Base-by-base conservation (phyloP, 768 basidiomycete species). In the Rhodotorula sphaerocarpa region DNA sequence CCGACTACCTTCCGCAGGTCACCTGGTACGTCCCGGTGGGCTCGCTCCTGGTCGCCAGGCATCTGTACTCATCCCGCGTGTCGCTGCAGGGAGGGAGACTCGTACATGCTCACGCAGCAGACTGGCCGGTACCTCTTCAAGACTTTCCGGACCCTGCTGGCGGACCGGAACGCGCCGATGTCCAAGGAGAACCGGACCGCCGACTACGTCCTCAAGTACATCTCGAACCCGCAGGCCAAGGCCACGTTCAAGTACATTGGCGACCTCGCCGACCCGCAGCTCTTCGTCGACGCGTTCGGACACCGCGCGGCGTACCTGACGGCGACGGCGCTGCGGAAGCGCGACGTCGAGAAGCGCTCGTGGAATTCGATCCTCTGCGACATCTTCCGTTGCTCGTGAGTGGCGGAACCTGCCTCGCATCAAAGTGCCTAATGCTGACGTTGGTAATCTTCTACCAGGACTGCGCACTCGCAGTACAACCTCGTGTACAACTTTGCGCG, bases 401-500 rank as follows among this genome's bases (percentile, higher is more conserved):
- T 58, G 27, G 27, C 43, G 23, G 21, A n/a, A n/a, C 28, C 18
- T 46, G 7, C 48, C 9, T n/a, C 59, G 55, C 10, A 28, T 51
- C 45, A 51, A 41, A 57, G 56, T 36, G 6, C 4, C 34, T 50
- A 54, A 33, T 4, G 56, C 45, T 50, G 36, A 58, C 46, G n/a
- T 21, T 30, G 9, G 5, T 9, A 7, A 10, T 6, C 14, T 27
- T 30, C 16, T 12, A 1, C 20, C 43, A 71, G 70, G 16, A 67
- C 63, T 34, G 73, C 73, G 23, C 72, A 73, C 63, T 65, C 70
- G 27, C 73, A 74, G 54, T 73, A 55, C 60, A 50, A 70, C 66
- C 66, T 73, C 54, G 70, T 74, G 28, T 59, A 57, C 61, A 72
- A 73, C 67, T 74, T 73, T 43, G 70, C 67, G 14, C 58, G 71